phyloP scores from a whole-genome alignment of 805 yeast genomes.

The Sugiyamaella valdiviana region DNA sequence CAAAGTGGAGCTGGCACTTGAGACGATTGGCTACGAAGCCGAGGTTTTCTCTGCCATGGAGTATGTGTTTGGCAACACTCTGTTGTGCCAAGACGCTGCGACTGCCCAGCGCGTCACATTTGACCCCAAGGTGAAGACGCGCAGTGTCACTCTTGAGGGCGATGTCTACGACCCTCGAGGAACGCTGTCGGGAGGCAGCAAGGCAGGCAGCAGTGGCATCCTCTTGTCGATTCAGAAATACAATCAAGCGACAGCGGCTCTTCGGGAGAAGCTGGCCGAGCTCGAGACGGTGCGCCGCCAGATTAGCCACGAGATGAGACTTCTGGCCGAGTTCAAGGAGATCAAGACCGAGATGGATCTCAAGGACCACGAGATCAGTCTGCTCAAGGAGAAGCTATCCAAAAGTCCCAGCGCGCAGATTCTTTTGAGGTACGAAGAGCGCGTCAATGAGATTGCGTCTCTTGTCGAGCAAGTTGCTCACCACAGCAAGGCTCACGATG shows the following conservation, averaged over 20 bases:
- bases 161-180: conserved; percentile 96
- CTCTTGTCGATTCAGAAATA: conserved; percentile 61
- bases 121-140: conserved; percentile 69
- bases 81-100: conserved; percentile 79
- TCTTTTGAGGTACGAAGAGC: conserved; percentile 28
- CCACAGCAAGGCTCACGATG: conserved; percentile 31
- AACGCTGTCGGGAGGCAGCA: conserved; percentile 90
- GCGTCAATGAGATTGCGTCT: conserved; percentile 41
- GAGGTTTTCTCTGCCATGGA: conserved; percentile 80
- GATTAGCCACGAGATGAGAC: conserved; percentile 37
- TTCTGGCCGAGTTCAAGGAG: conserved; percentile 21
- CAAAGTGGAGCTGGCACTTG: conserved; percentile 82
- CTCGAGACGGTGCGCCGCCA: conserved; percentile 37
- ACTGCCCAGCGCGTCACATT: conserved; percentile 87
- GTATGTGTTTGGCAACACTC: conserved; percentile 83
- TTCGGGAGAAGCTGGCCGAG: conserved; percentile 39
- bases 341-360: conserved; percentile 26
- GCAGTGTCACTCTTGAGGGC: conserved; percentile 86
- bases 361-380: conserved; percentile 28
- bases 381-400: conserved; percentile 24
- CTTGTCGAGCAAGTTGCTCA: conserved; percentile 37
- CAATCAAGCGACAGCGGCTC: conserved; percentile 40
- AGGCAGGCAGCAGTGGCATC: conserved; percentile 50
- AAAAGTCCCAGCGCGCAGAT: conserved; percentile 25
- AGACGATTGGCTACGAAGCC: conserved; percentile 65